Evolutionary conservation across 2,329 filamentous ascomycete genomes (phyloP).

Genomic region (Sphaerulina vaccinii): DNA sequence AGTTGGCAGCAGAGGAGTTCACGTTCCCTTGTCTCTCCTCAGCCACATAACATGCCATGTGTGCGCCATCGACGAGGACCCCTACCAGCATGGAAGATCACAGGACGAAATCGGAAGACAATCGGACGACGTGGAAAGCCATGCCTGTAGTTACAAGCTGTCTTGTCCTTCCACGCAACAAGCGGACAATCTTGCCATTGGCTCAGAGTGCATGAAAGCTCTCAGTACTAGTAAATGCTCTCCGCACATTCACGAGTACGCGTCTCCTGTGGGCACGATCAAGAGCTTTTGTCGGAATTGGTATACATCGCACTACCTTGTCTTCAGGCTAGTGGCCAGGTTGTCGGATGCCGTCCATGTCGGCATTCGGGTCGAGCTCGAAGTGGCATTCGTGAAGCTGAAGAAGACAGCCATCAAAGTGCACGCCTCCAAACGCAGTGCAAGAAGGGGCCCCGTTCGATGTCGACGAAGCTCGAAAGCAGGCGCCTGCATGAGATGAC

Average conservation of each 20-base stretch:
- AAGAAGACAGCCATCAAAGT: too few relatives aligned
- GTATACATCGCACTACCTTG: neutral
- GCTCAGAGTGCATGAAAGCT: constrained; percentile 2
- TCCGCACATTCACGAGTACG: neutral
- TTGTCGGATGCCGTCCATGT: too few relatives aligned
- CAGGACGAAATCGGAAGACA: neutral
- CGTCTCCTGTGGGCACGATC: neutral
- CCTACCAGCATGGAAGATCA: neutral
- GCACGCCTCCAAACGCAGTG: too few relatives aligned
- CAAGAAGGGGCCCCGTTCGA: too few relatives aligned
- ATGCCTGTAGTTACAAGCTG: too few relatives aligned
- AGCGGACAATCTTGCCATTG: constrained; percentile 6
- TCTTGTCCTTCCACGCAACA: neutral
- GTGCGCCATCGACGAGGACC: constrained; percentile 1
- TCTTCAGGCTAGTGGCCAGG: too few relatives aligned
- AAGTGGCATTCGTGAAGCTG: too few relatives aligned
- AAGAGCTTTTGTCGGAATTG: neutral
- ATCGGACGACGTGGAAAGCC: neutral
- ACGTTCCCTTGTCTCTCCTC: too few relatives aligned
- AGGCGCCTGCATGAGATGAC: too few relatives aligned
- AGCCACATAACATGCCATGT: constrained; percentile 5
- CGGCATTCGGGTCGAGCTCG: too few relatives aligned
- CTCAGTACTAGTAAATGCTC: neutral
- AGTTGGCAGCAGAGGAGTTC: neutral
- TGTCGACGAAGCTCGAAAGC: too few relatives aligned